Percentiles rank a stretch among this genome's conserved stretches.
Conservation (phyloP, 2,329 filamentous ascomycete genomes). For the Fusarium sp. region DNA sequence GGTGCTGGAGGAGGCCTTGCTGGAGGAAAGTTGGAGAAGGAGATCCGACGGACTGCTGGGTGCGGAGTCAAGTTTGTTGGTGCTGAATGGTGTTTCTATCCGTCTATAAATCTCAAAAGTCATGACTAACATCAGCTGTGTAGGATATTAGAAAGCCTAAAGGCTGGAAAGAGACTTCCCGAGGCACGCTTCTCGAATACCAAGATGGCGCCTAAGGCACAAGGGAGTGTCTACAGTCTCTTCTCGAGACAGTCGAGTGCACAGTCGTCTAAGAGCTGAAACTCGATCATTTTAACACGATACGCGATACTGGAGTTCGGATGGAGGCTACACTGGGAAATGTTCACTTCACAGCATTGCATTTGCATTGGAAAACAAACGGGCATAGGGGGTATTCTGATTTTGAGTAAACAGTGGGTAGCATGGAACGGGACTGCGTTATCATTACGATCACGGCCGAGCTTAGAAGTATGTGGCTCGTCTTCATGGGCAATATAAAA, state of each 20-base stretch:
- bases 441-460: neutral
- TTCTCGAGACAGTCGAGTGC: slow-evolving; percentile 46
- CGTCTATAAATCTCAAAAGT: neutral
- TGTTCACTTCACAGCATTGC: neutral
- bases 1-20: slow-evolving; percentile 81
- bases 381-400: neutral
- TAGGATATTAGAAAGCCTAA: slow-evolving; percentile 87
- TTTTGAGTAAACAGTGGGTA: neutral
- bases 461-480: neutral
- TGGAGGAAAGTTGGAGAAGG: slow-evolving; percentile 82
- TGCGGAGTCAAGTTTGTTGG: slow-evolving; percentile 81
- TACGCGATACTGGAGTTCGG: neutral
- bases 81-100: slow-evolving; percentile 75
- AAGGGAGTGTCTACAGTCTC: slow-evolving; percentile 72
- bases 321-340: neutral
- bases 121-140: neutral
- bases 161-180: slow-evolving; percentile 76
- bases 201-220: slow-evolving; percentile 70
- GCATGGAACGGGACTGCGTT: neutral
- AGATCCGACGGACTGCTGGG: slow-evolving; percentile 76
- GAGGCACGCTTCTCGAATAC: slow-evolving; percentile 78
- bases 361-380: neutral
- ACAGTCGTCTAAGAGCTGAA: slow-evolving; percentile 17
- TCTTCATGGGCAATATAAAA: neutral
- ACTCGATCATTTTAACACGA: neutral